Base-by-base conservation (phyloP, 2,329 filamentous ascomycete species). In the Colletotrichum karsti region DNA sequence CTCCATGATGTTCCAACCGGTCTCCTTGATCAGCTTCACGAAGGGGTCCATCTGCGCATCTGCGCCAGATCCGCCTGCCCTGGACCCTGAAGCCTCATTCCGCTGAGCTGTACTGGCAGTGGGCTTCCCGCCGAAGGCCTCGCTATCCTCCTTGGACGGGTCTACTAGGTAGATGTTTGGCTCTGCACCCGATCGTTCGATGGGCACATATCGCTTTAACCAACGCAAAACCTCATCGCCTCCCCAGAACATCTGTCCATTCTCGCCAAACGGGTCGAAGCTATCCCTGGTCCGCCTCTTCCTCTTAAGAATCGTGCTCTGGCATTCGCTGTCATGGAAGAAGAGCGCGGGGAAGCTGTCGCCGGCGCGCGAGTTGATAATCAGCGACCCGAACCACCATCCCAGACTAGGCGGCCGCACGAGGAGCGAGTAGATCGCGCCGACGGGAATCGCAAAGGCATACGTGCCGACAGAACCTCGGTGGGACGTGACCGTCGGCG, bases 361-460 rank as follows among this genome's bases (percentile, higher is more conserved):
- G 4, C 97, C 97, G 1, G 92, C 90, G 12, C 93, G 87, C 1
- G 93, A 94, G 77, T 99, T 99, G 82, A 99, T 93, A 64, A 99
- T 92, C 28, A 99, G 82, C 70, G 94, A 97, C 35, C 96, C 96
- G 78, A 97, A 98, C 96, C 96, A 99, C 97, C 96, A 99, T 15
- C 96, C 97, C 7, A 97, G 82, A 77, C 94, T 98, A 5, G 96
- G 97, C 4, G 95, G 95, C 2, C 96, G 90, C 41, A 99, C 91
- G 7, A 97, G 86, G 5, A 99, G 85, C 28, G 93, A 97, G 80
- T 97, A 99, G 69, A 99, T 91, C 71, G 95, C 93, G 72, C 90
- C 93, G 30, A 98, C 88, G 2, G 96, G 96, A 6, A 99, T 88
- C 2, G 95, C 94, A 76, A 99, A 99, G 1, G 96, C 90, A 77